Evolutionary conservation across 768 basidiomycete genomes (phyloP).

Genomic region (Lactarius indigo): DNA sequence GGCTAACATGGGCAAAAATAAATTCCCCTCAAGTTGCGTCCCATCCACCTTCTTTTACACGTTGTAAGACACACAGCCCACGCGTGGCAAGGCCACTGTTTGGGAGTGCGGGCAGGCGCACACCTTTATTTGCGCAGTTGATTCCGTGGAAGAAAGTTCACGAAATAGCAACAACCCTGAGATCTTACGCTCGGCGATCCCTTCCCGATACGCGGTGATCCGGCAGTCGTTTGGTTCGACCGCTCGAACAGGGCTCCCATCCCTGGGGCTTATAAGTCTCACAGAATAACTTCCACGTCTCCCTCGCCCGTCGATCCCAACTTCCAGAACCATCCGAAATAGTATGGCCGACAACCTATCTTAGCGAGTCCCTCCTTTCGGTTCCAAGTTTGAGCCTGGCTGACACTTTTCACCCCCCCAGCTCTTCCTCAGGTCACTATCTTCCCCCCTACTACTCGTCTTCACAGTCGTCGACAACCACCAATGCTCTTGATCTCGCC

Average conservation of each 20-base stretch:
- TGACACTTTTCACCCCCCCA: slow-evolving; percentile 21
- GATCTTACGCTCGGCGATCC: slow-evolving; percentile 30
- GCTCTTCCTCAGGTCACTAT: slow-evolving; percentile 31
- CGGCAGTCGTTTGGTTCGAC: slow-evolving; percentile 32
- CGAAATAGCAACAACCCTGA: slow-evolving; percentile 25
- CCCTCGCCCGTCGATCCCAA: slow-evolving; percentile 30
- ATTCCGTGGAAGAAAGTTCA: slow-evolving; percentile 23
- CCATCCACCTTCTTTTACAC: slow-evolving; percentile 5
- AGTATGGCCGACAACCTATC: slow-evolving; percentile 35
- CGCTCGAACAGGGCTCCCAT: slow-evolving; percentile 27
- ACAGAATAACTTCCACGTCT: slow-evolving; percentile 31
- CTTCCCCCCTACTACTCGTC: slow-evolving; percentile 33
- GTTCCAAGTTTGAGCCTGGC: background rate
- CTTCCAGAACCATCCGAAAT: slow-evolving; percentile 28
- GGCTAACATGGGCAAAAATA: background rate
- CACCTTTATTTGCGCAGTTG: slow-evolving; percentile 23
- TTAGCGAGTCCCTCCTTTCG: slow-evolving; percentile 31
- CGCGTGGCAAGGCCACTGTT: slow-evolving; percentile 23
- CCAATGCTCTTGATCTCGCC: slow-evolving; percentile 39
- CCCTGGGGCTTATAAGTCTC: slow-evolving; percentile 27
- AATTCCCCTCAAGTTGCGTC: background rate
- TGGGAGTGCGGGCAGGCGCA: slow-evolving; percentile 15
- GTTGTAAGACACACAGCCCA: slow-evolving; percentile 19
- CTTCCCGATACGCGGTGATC: slow-evolving; percentile 37
- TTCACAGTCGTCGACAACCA: slow-evolving; percentile 34